Base-by-base conservation (phyloP, 305 asterid species). In the Fraxinus floribunda region DNA sequence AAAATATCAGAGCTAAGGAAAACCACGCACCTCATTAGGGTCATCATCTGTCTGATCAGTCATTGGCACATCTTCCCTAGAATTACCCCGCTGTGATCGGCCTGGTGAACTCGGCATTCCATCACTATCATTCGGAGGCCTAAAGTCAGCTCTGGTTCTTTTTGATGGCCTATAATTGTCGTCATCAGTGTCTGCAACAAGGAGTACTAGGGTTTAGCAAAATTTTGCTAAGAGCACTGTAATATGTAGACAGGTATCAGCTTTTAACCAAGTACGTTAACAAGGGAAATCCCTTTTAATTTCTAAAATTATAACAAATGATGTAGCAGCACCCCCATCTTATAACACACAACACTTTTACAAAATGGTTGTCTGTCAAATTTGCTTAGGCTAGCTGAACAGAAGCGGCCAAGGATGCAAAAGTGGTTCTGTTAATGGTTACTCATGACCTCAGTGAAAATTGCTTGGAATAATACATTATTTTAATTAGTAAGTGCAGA, bases 41-140 rank as follows among this genome's bases (percentile, higher is more conserved):
- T 94, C 97, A 79, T 94, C 98, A 83, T 94, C 98, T 7, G 94
- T 91, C 80, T 87, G 94, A 87, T 95, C 98, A 84, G 97, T 93
- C 99, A 94, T 91, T 77, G 92, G 94, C 26, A 89, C 90, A 74
- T 95, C 98, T 79, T 90, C 96, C 88, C 94, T 87, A 30, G 92
- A 91, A 82, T 90, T 85, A 41, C 87, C 97, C 20, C 89, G 80
- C 57, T 89, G 94, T 6, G 94, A 88, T 86, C 94, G 44, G 2
- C 94, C 97, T 0, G 98, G 99, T 24, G 99, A 93, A 86, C 97
- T 93, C 10, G 90, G 95, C 85, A 91, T 87, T 77, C 88, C 95
- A 88, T 96, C 99, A 82, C 88, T 38, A 82, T 93, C 97, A 84
- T 93, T 24, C 13, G 94, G 92, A 78, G 95, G 91, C 87, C 93